Evolutionary conservation across 1,284 basidiomycete species (phyloP), one percentile per base, ranked within the genome.

Genomic region (Papiliotrema laurentii): DNA sequence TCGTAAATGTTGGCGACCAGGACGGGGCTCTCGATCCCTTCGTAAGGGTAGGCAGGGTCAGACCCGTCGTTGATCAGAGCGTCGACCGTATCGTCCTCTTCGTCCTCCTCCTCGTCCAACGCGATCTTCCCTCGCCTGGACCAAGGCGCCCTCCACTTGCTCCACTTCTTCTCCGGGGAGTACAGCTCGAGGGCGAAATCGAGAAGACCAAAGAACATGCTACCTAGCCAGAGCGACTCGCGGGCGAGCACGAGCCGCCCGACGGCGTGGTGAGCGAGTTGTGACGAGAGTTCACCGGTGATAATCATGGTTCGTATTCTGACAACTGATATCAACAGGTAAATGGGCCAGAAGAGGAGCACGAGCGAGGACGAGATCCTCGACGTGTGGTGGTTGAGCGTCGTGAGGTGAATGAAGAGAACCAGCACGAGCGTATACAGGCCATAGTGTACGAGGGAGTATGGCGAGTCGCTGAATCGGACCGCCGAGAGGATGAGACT

Each of bases 341-440:
- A 89, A 3, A 80, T 45, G 0, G 91, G 87, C 85, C 88, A 94
- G 72, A 89, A 92, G 44, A 94, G 73, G 21, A 97, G 80, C 25
- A 92, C 74, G 21, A 83, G 69, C 0, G 86, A 80, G 0, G 89
- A 92, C 0, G 91, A 87, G 9, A 81, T 80, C 14, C 84, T 81
- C 0, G 83, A 81, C n/a, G 85, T 83, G 34, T 81, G 81, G 69
- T 96, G 90, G 63, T 89, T 91, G 53, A 81, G 42, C 47, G 63
- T 60, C 1, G 73, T 70, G 6, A 76, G 58, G 27, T 63, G 59
- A n/a, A 63, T 46, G 41, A 64, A 67, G 52, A 61, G 56, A n/a
- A 65, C 60, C 6, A 69, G 49, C 2, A 66, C 52, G 22, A 74
- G 19, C 18, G 69, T 52, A 7, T 73, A 53, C 19, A 68, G 56